A percentile compares a stretch with the other conserved stretches of the same genome.
Conservation (phyloP, 257 asterid species). For the Verbascum thapsus region DNA sequence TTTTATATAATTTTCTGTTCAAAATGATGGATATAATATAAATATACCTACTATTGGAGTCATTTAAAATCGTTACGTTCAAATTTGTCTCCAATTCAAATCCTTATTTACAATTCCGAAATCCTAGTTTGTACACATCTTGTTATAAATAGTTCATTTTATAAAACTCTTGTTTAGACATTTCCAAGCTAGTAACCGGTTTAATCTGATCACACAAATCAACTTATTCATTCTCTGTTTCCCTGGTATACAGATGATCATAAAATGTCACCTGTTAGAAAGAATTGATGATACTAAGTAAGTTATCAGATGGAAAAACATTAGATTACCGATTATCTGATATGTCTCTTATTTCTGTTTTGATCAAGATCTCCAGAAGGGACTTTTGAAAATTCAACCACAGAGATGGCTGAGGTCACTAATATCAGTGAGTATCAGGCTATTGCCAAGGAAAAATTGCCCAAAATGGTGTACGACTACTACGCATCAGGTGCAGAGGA, state of each 20-base stretch:
- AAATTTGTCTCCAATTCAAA: too few relatives aligned
- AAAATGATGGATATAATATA: not conserved
- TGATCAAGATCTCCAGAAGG: conserved; percentile 28
- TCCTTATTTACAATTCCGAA: too few relatives aligned
- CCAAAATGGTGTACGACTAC: conserved; percentile 89
- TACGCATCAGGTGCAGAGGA: conserved; percentile 99
- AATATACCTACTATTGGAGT: too few relatives aligned
- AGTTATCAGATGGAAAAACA: not conserved
- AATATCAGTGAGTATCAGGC: conserved; percentile 87
- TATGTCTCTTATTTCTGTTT: not conserved
- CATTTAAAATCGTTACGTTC: too few relatives aligned
- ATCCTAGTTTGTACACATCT: too few relatives aligned
- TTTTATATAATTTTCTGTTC: conserved; percentile 1
- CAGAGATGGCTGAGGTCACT: conserved; percentile 71
- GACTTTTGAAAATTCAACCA: not conserved
- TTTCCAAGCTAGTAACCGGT: too few relatives aligned
- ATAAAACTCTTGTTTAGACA: too few relatives aligned
- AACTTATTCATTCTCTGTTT: too few relatives aligned
- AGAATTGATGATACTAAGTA: not conserved
- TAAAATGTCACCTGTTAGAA: not conserved
- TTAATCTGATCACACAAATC: too few relatives aligned
- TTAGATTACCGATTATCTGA: conserved; percentile 17
- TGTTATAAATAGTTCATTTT: too few relatives aligned
- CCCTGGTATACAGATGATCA: too few relatives aligned
- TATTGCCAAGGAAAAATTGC: conserved; percentile 86